Percentiles rank a stretch among this genome's conserved stretches.
Conservation (phyloP, 2,329 filamentous ascomycete genomes). For the Gliomastix tumulicola region DNA sequence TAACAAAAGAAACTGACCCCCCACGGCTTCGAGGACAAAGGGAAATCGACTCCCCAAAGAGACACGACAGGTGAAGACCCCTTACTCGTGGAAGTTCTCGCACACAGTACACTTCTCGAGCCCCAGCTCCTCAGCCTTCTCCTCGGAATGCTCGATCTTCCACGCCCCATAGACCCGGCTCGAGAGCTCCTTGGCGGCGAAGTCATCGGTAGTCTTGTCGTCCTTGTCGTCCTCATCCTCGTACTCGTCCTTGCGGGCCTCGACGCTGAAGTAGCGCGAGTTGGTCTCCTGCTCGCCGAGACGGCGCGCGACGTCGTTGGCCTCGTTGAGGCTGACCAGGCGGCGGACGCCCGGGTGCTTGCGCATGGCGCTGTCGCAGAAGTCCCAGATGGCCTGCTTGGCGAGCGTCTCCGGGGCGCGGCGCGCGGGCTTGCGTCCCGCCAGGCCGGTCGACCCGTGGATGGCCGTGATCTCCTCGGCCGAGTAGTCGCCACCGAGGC, state of each 20-base stretch:
- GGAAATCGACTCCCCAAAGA: no score
- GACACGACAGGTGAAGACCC: no score
- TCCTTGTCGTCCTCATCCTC: constrained; percentile 14
- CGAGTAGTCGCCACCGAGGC: constrained; percentile 20
- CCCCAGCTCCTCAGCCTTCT: constrained; percentile 5
- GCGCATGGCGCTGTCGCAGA: constrained; percentile 21
- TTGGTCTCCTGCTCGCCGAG: constrained; percentile 40
- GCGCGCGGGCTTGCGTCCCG: constrained; percentile 2
- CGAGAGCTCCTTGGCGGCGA: constrained; percentile 16
- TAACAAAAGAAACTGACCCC: no score
- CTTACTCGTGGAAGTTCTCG: no score
- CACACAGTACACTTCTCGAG: constrained; percentile 2
- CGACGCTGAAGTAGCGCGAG: constrained; percentile 27
- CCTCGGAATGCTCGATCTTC: constrained; percentile 10
- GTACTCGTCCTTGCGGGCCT: constrained; percentile 15
- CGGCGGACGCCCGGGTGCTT: constrained; percentile 30
- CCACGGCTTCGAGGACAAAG: no score
- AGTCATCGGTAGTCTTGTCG: constrained; percentile 15
- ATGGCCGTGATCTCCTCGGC: constrained; percentile 14
- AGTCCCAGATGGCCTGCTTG: constrained; percentile 21
- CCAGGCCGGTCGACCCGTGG: constrained; percentile 15
- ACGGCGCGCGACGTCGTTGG: constrained; percentile 50
- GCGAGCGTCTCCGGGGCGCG: constrained; percentile 4
- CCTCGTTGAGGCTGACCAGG: constrained; percentile 47
- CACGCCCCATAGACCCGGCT: constrained; percentile 9